phyloP scores from a whole-genome alignment of 805 yeast species.

The Peterozyma toletana region DNA sequence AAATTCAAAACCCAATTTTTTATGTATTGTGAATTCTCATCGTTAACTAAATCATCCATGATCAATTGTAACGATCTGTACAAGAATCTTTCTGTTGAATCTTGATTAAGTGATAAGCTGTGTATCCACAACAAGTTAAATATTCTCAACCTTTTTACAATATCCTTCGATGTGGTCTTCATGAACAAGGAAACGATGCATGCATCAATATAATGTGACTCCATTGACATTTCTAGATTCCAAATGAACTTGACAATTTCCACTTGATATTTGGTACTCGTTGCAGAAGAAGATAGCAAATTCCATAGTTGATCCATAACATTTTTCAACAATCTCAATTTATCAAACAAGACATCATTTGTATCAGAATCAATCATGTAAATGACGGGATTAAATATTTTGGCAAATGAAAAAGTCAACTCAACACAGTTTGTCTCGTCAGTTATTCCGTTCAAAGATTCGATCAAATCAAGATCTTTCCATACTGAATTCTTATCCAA shows the following conservation, averaged over 20 bases:
- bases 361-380: slow-evolving; percentile 17
- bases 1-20: slow-evolving; percentile 38
- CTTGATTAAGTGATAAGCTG: slow-evolving; percentile 28
- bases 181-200: slow-evolving; percentile 54
- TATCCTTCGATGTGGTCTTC: slow-evolving; percentile 19
- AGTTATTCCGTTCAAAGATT: slow-evolving; percentile 3
- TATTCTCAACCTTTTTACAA: slow-evolving; percentile 40
- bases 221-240: slow-evolving; percentile 47
- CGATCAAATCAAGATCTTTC: slow-evolving; percentile 25
- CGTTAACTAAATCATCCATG: slow-evolving; percentile 51
- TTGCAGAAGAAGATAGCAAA: slow-evolving; percentile 29
- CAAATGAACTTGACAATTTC: slow-evolving; percentile 65
- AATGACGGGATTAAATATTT: slow-evolving; percentile 29
- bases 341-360: slow-evolving; percentile 17
- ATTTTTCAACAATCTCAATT: slow-evolving; percentile 30
- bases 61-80: slow-evolving; percentile 59
- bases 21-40: slow-evolving; percentile 7
- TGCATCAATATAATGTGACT: slow-evolving; percentile 60
- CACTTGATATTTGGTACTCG: slow-evolving; percentile 53
- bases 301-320: slow-evolving; percentile 46
- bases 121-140: slow-evolving; percentile 72
- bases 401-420: slow-evolving; percentile 35
- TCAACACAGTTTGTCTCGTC: slow-evolving; percentile 7
- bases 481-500: slow-evolving; percentile 16
- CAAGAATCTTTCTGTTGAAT: slow-evolving; percentile 34